Evolutionary conservation across 495 filamentous ascomycete species (phyloP), one percentile per base, ranked within the genome.

Genomic region (Halenospora varia): DNA sequence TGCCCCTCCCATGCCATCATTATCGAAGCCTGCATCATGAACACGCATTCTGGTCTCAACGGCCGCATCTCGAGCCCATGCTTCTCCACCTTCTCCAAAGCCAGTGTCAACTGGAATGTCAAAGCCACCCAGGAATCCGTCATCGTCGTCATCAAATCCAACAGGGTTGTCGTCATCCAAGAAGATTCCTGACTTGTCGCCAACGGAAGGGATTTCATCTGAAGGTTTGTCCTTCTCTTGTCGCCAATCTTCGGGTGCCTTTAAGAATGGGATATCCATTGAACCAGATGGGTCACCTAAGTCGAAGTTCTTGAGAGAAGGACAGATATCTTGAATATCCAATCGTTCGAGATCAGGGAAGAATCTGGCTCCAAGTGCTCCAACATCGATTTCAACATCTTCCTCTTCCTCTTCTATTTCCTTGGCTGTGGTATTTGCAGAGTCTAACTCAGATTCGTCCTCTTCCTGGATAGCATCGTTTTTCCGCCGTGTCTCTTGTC

Each of bases 251-350:
- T 97, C 93, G 1, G 88, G 84, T 1, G 90, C 88, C 67, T 92
- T 93, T 29, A 97, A 78, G 66, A 97, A 95, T 2, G 95, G 92
- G 26, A 97, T 88, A 66, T 97, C 88, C 29, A 95, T 70, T 10
- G 88, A 86, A n/a, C 86, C 88, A 18, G 86, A 85, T 2, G 88
- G 82, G 68, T 94, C 87, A 18, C 93, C 93, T 1, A 99, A 78
- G 61, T 96, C 90, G 59, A 96, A 90, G 19, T 84, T 89, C 71
- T 97, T 96, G 40, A 99, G 74, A 0, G 94, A 97, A 0, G 92
- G 93, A 66, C 94, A 99, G 45, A 99, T 87, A 72, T 97, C 92
- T 74, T 96, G 89, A 55, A 83, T 80, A 49, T 93, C 90, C 15
- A 99, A 72, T 40, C 68, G 75, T 53, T 77, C 71, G 20, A 99